Percentiles rank a stretch among this genome's conserved stretches.
phyloP scores from a whole-genome alignment of 768 basidiomycete genomes.

The Auriscalpium vulgare region DNA sequence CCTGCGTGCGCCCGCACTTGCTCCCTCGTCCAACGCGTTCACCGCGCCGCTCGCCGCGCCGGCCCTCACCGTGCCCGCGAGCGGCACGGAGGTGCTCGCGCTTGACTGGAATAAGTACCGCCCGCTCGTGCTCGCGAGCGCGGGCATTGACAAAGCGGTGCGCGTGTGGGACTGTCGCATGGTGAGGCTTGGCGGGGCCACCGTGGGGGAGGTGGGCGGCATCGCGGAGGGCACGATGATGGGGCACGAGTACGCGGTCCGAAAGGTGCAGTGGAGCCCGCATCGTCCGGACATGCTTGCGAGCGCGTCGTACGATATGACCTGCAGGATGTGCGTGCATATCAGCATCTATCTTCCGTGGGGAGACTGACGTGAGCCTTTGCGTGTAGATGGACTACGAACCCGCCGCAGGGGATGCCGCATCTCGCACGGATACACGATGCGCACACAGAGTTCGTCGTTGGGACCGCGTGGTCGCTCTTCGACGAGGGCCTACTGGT shows the following conservation, averaged over 20 bases:
- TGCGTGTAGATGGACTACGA: constrained; percentile 58
- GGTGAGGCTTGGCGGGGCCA: constrained; percentile 40
- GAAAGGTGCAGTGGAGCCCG: constrained; percentile 86
- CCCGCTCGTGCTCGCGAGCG: constrained; percentile 68
- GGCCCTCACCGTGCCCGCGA: constrained; percentile 70
- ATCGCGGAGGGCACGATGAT: constrained; percentile 59
- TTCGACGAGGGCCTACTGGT: constrained; percentile 83
- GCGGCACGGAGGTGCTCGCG: constrained; percentile 68
- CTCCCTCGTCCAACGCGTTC: constrained; percentile 44
- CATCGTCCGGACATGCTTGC: constrained; percentile 66
- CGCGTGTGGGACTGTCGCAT: constrained; percentile 87
- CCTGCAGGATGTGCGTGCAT: constrained; percentile 71
- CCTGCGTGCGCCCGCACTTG: constrained; percentile 55
- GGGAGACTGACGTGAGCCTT: neutral
- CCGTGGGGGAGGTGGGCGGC: constrained; percentile 53
- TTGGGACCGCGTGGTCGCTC: constrained; percentile 87
- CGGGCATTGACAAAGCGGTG: constrained; percentile 67
- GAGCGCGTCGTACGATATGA: constrained; percentile 90
- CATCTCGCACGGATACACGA: constrained; percentile 69
- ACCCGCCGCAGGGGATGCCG: constrained; percentile 38
- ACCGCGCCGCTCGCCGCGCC: constrained; percentile 63
- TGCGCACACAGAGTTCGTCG: constrained; percentile 91
- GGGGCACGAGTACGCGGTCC: constrained; percentile 87
- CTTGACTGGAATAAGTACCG: constrained; percentile 94
- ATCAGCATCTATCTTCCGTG: neutral